Evolutionary conservation across 805 yeast genomes (phyloP), one percentile per base, ranked within the genome.

Genomic region (Wickerhamiella sorbophila): DNA sequence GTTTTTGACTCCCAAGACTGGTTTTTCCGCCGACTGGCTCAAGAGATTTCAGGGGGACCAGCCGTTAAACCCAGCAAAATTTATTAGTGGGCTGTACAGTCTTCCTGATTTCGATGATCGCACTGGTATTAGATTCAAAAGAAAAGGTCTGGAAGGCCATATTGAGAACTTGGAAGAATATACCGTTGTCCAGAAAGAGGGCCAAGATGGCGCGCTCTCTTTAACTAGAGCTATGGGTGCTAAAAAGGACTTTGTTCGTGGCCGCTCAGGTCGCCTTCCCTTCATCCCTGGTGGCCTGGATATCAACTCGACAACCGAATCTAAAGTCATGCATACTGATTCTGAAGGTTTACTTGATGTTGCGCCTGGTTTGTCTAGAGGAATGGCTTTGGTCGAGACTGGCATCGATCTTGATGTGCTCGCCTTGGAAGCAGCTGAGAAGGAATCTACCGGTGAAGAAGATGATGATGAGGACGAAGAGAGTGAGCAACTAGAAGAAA

Each of bases 201-300:
- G 86, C 14, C 68, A 77, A 10, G 79, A 77, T 45, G 80, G 94
- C 0, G 29, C 10, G 6, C 64, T 86, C 36, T 79, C 94, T 1
- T 57, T 86, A 44, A 75, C 72, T 24, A 68, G 98, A 48, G 71
- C 76, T 41, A 71, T 75, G 47, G 74, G 77, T 14, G 67, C 79
- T 5, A 74, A 73, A 48, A 65, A 65, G n/a, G 79, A 75, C 33
- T 64, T 77, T 1, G 62, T 84, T 2, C 65, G 69, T 37, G 97
- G 97, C 0, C 67, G 75, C 3, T 69, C 93, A 0, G 71, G 75
- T 16, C 81, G 72, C 52, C 61, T 88, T 53, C 98, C 98, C 0
- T 91, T 91, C 56, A 77, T 79, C 44, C 98, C 98, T 0, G 97
- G 98, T 49, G 96, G 97, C 2, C 50, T 73, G n/a, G 62, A 62